A percentile compares a stretch with the other conserved stretches of the same genome.
Evolutionary conservation across 1,139 yeast genomes (phyloP).

Genomic region (Suhomyces guaymorum): DNA sequence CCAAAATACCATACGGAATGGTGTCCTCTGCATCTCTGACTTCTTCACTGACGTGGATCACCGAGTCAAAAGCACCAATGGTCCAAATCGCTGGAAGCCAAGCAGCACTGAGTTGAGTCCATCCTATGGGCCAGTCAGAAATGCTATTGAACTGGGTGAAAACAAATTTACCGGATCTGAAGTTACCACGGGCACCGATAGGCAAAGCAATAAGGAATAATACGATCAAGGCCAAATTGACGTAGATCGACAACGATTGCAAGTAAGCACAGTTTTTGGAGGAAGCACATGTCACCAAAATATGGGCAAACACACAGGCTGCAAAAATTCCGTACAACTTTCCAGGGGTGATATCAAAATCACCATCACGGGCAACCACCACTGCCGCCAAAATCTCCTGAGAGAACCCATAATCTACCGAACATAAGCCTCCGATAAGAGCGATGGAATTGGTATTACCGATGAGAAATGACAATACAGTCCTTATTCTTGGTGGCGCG

Average conservation of each 20-base stretch:
- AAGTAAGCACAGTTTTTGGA: conserved; percentile 29
- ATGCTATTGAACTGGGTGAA: conserved; percentile 57
- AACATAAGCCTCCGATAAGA: conserved; percentile 55
- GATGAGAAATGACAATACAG: conserved; percentile 53
- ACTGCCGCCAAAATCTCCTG: conserved; percentile 54
- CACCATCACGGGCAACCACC: conserved; percentile 47
- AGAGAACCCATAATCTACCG: conserved; percentile 61
- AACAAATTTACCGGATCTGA: conserved; percentile 18
- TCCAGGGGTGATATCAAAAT: conserved; percentile 46
- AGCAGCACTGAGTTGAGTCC: conserved; percentile 46
- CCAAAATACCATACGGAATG: conserved; percentile 65
- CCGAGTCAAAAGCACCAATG: conserved; percentile 68
- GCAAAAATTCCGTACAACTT: conserved; percentile 58
- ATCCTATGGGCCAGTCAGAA: conserved; percentile 63
- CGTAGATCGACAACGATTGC: conserved; percentile 25
- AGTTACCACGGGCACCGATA: conserved; percentile 30
- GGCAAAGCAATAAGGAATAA: conserved; percentile 30
- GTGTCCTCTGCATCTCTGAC: conserved; percentile 64
- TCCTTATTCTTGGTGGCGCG: conserved; percentile 36
- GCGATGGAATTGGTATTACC: conserved; percentile 63
- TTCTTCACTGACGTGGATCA: conserved; percentile 74
- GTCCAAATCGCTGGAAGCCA: conserved; percentile 72
- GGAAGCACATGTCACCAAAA: conserved; percentile 48
- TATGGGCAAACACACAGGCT: conserved; percentile 50
- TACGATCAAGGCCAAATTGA: conserved; percentile 18